A percentile compares a stretch with the other conserved stretches of the same genome.
phyloP scores from a whole-genome alignment of 2,329 filamentous ascomycete species.

The Aspergillus tubingensis region DNA sequence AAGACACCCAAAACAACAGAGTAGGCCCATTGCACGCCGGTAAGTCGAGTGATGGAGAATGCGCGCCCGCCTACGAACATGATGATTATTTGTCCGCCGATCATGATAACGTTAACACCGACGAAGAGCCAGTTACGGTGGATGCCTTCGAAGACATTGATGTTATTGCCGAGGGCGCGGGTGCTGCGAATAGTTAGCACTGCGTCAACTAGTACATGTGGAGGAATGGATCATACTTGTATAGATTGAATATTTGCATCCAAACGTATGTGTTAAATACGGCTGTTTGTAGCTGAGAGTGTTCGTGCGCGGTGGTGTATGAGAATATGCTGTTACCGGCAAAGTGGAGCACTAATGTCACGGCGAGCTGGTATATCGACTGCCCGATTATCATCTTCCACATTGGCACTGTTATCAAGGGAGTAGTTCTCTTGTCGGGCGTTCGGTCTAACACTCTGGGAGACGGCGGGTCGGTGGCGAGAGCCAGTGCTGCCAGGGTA shows the following conservation, averaged over 20 bases:
- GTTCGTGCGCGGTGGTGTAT: slow-evolving; percentile 46
- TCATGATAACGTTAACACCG: slow-evolving; percentile 58
- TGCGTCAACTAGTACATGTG: too few species aligned
- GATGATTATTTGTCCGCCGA: slow-evolving; percentile 60
- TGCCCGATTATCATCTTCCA: slow-evolving; percentile 47
- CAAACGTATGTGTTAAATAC: slow-evolving; percentile 72
- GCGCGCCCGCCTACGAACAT: slow-evolving; percentile 59
- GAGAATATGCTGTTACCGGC: slow-evolving; percentile 58
- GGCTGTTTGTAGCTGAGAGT: slow-evolving; percentile 57
- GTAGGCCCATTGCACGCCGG: slow-evolving; percentile 55
- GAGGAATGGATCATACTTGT: slow-evolving; percentile 48
- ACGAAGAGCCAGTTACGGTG: slow-evolving; percentile 61
- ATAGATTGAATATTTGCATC: slow-evolving; percentile 72
- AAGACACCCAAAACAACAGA: not conserved
- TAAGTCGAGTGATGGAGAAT: slow-evolving; percentile 54
- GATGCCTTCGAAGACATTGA: slow-evolving; percentile 63
- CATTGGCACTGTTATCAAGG: slow-evolving; percentile 46
- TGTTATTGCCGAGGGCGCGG: slow-evolving; percentile 62
- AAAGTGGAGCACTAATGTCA: slow-evolving; percentile 53
- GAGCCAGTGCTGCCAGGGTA: slow-evolving; percentile 63
- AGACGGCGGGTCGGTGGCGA: slow-evolving; percentile 63
- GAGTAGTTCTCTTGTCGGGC: slow-evolving; percentile 44
- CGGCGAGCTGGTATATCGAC: slow-evolving; percentile 40
- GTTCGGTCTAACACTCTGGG: slow-evolving; percentile 56
- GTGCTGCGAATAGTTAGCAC: slow-evolving; percentile 38